Evolutionary conservation across 2,329 filamentous ascomycete species (phyloP).

Genomic region (Pestalotiopsis sp.): DNA sequence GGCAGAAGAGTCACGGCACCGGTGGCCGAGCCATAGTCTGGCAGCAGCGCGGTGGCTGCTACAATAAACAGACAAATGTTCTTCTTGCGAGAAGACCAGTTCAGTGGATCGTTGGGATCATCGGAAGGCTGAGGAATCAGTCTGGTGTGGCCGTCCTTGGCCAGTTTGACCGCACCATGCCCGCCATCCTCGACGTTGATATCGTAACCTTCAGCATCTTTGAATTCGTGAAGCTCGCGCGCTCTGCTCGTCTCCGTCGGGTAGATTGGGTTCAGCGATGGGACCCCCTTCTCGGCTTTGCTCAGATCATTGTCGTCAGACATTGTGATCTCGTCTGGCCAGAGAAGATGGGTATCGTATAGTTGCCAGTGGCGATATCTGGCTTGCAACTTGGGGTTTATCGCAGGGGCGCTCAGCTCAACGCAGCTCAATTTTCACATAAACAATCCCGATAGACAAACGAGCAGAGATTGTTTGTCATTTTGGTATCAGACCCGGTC

Average conservation of each 20-base stretch:
- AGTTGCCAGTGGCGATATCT: not conserved
- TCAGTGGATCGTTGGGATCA: slow-evolving; percentile 54
- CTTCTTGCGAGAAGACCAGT: slow-evolving; percentile 54
- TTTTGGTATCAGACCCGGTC: not conserved
- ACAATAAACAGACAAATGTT: slow-evolving; percentile 51
- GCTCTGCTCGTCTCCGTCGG: not conserved
- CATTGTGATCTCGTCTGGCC: not conserved
- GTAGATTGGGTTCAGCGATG: not conserved
- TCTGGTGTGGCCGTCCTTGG: slow-evolving; percentile 45
- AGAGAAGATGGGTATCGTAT: not conserved
- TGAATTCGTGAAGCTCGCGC: slow-evolving; percentile 35
- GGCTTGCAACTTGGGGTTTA: not conserved
- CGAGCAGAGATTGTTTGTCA: not conserved
- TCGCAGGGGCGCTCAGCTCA: too few species aligned
- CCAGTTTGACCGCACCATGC: slow-evolving; percentile 33
- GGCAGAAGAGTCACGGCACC: slow-evolving; percentile 44
- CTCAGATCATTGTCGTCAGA: not conserved
- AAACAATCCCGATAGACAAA: not conserved
- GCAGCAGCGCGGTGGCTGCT: slow-evolving; percentile 46
- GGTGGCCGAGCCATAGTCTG: slow-evolving; percentile 51
- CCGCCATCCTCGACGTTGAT: slow-evolving; percentile 34
- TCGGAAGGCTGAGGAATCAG: slow-evolving; percentile 57
- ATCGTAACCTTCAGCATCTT: slow-evolving; percentile 39
- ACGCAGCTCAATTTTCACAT: too few species aligned
- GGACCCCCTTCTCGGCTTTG: not conserved